Percentiles rank a stretch among this genome's conserved stretches.
phyloP scores from a whole-genome alignment of 2,329 filamentous ascomycete genomes.

The Proliferodiscus dingleyae region DNA sequence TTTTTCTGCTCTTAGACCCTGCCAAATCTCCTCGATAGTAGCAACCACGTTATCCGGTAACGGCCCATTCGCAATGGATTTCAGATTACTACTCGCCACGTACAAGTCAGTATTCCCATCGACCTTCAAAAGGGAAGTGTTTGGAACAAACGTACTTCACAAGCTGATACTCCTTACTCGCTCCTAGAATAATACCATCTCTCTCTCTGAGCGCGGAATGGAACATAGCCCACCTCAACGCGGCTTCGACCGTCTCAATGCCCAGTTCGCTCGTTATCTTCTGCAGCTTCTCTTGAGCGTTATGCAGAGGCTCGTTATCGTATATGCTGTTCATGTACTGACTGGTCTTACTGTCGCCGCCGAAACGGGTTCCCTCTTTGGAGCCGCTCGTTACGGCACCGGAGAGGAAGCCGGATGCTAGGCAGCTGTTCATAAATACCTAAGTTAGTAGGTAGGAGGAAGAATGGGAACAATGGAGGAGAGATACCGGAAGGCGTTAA shows the following conservation, averaged over 20 bases:
- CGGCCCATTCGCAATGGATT: neutral
- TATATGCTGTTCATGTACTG: neutral
- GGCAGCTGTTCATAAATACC: no score
- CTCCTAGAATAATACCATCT: slow-evolving; percentile 1
- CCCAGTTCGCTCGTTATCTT: neutral
- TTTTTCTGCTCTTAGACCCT: neutral
- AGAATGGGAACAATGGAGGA: no score
- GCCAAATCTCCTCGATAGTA: neutral
- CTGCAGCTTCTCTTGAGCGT: neutral
- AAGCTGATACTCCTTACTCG: neutral
- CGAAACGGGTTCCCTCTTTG: neutral
- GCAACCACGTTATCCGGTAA: neutral
- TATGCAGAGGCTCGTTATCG: neutral
- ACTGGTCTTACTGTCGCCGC: neutral
- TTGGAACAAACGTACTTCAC: neutral
- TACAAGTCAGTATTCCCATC: no score
- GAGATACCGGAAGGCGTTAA: slow-evolving; percentile 1
- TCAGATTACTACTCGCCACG: neutral
- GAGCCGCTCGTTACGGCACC: neutral
- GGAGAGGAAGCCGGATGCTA: neutral
- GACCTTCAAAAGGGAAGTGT: no score
- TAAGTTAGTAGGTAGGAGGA: no score
- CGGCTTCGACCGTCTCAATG: neutral
- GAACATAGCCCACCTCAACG: neutral
- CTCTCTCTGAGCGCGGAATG: neutral